Evolutionary conservation across 75 land plant species (phyloP), one percentile per base, ranked within the genome.

Genomic region (Pseudotsuga menziesii): DNA sequence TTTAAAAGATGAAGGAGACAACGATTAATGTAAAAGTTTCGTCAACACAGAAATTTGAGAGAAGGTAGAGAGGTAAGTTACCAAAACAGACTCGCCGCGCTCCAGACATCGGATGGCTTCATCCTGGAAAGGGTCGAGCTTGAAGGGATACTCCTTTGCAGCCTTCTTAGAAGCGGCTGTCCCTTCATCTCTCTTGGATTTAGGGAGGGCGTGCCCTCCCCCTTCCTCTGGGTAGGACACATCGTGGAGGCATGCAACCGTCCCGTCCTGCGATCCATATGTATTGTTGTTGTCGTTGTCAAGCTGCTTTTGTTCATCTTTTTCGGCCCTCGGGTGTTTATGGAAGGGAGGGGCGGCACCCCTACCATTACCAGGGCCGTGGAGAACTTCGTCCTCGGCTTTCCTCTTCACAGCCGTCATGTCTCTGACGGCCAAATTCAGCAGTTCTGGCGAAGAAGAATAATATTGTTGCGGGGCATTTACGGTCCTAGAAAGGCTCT

Each of bases 31-130:
- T 16, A 61, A 61, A 15, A 20, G 25, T 8, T 23, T 23, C 63
- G 25, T 23, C 0, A 61, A n/a, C 22, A 61, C 11, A n/a, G 63
- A 61, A n/a, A n/a, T 61, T 61, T 20, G 19, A 61, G 12, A 19
- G 22, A 61, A 61, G 63, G 63, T 7, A 3, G 11, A 61, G 20
- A 61, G 19, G 17, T 39, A 19, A 6, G 29, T 75, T 58, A 96
- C 99, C 98, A 97, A 80, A 78, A 97, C 99, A 63, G 99, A 97
- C 72, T 97, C 96, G 60, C 98, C 98, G 14, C 76, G 84, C 29
- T 97, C 96, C 66, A 97, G 85, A 83, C 95, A 94, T 57, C 81
- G 78, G 75, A 97, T 83, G 58, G 98, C 92, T 75, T 91, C 98
- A 4, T 83, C 78, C 86, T 97, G 99, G 76, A 97, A 97, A 39